Conservation (phyloP, 2,329 filamentous ascomycete species). For the Didymellaceae sp. region DNA sequence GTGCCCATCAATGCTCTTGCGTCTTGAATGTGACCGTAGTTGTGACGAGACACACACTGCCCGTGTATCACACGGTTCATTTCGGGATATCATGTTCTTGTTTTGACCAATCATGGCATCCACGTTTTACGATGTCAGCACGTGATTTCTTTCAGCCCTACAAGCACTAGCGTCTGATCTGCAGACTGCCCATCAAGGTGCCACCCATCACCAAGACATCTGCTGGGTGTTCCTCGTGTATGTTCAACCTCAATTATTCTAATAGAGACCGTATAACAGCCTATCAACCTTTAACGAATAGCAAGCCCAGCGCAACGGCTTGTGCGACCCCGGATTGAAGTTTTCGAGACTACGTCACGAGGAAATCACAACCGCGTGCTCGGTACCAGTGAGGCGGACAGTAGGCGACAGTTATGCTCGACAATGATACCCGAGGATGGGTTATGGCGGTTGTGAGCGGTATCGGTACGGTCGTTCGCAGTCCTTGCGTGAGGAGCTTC, state of each 20-base stretch:
- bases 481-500: background rate
- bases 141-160: slow-evolving; percentile 16
- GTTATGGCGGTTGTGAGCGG: slow-evolving; percentile 86
- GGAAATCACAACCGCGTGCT: slow-evolving; percentile 29
- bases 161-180: slow-evolving; percentile 13
- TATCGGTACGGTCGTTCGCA: slow-evolving; percentile 60
- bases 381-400: background rate
- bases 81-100: too few relatives aligned
- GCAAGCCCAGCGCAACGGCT: background rate
- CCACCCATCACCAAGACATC: slow-evolving; percentile 8
- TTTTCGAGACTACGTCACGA: slow-evolving; percentile 30
- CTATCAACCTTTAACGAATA: background rate
- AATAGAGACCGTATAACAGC: background rate
- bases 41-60: too few relatives aligned
- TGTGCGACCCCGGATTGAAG: slow-evolving; percentile 6
- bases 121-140: background rate
- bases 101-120: slow-evolving; percentile 7
- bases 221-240: background rate
- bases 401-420: slow-evolving; percentile 27
- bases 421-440: slow-evolving; percentile 84
- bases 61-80: too few relatives aligned
- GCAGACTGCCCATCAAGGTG: slow-evolving; percentile 27
- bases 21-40: too few relatives aligned
- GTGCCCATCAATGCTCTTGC: too few relatives aligned
- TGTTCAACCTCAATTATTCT: background rate